Evolutionary conservation across 2,329 filamentous ascomycete species (phyloP).

Genomic region (Trichoderma breve): DNA sequence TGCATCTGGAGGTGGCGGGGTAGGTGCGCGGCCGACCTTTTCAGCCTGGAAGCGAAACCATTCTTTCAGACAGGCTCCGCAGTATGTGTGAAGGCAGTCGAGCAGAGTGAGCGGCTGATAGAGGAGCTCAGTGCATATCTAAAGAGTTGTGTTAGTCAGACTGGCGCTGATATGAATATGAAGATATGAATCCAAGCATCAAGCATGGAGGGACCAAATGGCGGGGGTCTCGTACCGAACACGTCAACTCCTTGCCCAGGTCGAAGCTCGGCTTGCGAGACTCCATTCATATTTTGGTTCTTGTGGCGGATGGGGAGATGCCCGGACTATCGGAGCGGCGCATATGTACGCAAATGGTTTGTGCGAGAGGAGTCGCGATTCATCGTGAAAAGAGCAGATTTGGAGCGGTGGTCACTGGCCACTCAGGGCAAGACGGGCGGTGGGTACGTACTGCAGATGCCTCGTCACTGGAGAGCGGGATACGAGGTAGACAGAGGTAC

Average conservation of each 20-base stretch:
- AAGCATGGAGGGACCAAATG: neutral
- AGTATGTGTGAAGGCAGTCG: constrained; percentile 94
- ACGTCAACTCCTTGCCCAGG: constrained; percentile 90
- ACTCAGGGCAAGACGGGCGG: neutral
- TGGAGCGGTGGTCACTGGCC: neutral
- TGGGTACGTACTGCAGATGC: constrained; percentile 1
- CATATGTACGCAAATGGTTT: neutral
- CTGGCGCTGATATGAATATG: neutral
- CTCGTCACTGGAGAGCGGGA: neutral
- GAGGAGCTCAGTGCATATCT: constrained; percentile 97
- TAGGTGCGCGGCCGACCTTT: constrained; percentile 51
- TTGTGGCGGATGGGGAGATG: neutral
- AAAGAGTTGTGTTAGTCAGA: constrained; percentile 7
- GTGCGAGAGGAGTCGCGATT: neutral
- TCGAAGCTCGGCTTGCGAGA: constrained; percentile 57
- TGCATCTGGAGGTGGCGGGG: constrained; percentile 47
- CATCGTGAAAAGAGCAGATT: neutral
- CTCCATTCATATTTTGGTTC: constrained; percentile 46
- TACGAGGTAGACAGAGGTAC: neutral
- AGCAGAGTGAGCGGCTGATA: constrained; percentile 88
- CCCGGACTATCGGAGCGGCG: neutral
- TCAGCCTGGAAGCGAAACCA: constrained; percentile 85
- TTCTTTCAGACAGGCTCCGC: constrained; percentile 90
- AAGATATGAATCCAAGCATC: no score
- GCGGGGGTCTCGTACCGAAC: constrained; percentile 65